Conservation (phyloP, 345 rosid species). For the Syzygium grande region DNA sequence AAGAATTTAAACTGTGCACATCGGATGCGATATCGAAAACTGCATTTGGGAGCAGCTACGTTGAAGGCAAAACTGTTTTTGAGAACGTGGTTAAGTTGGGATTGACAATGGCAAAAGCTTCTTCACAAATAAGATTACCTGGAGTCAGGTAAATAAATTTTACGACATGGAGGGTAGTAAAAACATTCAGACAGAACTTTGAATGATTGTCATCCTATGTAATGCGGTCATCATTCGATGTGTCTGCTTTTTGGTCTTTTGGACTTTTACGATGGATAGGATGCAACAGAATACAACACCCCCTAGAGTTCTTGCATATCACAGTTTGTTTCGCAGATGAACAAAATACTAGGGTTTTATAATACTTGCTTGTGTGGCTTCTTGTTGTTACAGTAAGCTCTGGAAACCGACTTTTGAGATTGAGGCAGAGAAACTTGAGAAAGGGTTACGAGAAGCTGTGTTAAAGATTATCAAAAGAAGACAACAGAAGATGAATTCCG, state of each 20-base stretch:
- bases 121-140: background rate
- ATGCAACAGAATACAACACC: background rate
- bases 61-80: background rate
- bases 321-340: background rate
- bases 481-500: background rate
- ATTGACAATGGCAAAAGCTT: background rate
- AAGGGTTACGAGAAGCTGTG: background rate
- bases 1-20: slow-evolving; percentile 29
- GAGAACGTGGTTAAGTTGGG: background rate
- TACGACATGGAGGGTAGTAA: background rate
- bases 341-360: background rate
- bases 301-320: background rate
- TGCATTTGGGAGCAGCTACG: background rate
- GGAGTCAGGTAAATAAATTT: background rate
- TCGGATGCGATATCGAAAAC: slow-evolving; percentile 40
- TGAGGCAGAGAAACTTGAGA: background rate
- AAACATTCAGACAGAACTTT: background rate
- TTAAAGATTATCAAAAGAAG: slow-evolving; percentile 4
- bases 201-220: background rate
- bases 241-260: background rate
- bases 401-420: slow-evolving; percentile 4
- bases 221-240: background rate
- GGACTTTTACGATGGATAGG: background rate
- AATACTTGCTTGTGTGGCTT: background rate
- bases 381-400: slow-evolving; percentile 5